Percentiles rank a stretch among this genome's conserved stretches.
These are phyloP conservation scores for Mallotus nudiflorus DNA, from an alignment of 345 rosid genomes.

Conservation along the genomic window DNA sequence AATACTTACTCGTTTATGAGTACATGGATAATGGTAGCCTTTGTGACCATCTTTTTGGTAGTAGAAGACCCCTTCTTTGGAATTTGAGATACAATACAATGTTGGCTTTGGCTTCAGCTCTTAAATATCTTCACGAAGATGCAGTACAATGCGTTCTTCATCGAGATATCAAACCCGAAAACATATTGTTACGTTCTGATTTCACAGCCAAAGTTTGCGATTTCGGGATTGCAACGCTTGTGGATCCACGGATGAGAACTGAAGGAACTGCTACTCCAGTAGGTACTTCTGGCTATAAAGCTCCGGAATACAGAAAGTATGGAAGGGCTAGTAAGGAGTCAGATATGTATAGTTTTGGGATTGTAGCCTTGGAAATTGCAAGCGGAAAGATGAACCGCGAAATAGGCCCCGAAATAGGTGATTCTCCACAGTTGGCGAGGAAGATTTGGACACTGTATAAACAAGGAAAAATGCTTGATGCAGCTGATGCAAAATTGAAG, in stretches of 20 bases:
- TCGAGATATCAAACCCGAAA: constrained; percentile 9
- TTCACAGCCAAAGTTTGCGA: constrained; percentile 7
- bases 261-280: neutral
- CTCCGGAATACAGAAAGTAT: neutral
- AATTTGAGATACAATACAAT: neutral
- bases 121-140: constrained; percentile 7
- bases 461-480: neutral
- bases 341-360: constrained; percentile 16
- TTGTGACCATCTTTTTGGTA: constrained; percentile 4
- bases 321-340: neutral
- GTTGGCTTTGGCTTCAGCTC: neutral
- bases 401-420: neutral
- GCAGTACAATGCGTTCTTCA: neutral
- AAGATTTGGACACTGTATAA: neutral
- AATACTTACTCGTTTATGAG: constrained; percentile 10
- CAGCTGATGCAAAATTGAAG: neutral
- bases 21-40: neutral
- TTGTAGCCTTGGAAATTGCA: constrained; percentile 11
- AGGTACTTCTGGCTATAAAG: constrained; percentile 1
- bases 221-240: constrained; percentile 10
- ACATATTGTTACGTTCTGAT: neutral
- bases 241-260: neutral
- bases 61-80: neutral
- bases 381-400: neutral
- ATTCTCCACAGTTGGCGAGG: neutral